Conservation (phyloP, 1,284 basidiomycete genomes). For the Malassezia sp. region DNA sequence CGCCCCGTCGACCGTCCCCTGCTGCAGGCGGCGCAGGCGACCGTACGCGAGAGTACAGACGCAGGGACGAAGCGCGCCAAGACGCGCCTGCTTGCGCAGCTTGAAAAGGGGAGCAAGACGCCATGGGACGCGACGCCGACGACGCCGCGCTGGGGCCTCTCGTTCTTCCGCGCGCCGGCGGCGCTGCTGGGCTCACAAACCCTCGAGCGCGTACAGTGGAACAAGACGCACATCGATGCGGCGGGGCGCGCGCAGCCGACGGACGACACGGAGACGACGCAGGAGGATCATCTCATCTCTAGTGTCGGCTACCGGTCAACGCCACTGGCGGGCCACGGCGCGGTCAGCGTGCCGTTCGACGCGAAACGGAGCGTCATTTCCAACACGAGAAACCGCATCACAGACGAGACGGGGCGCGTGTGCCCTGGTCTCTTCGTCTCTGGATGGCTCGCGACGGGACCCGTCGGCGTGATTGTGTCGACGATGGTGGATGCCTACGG, state of each 20-base stretch:
- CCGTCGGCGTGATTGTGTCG: constrained; percentile 77
- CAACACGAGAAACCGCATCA: constrained; percentile 19
- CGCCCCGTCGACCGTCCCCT: constrained; percentile 45
- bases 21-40: constrained; percentile 44
- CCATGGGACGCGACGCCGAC: constrained; percentile 1
- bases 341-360: constrained; percentile 16
- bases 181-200: constrained; percentile 17
- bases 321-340: constrained; percentile 46
- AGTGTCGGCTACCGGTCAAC: constrained; percentile 77
- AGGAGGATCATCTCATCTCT: constrained; percentile 70
- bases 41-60: constrained; percentile 24
- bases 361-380: constrained; percentile 13
- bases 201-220: constrained; percentile 26
- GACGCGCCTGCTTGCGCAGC: constrained; percentile 54
- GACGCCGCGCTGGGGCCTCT: constrained; percentile 31
- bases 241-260: constrained; percentile 47
- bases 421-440: constrained; percentile 69
- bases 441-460: constrained; percentile 86
- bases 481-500: constrained; percentile 89
- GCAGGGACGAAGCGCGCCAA: constrained; percentile 42
- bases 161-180: constrained; percentile 33
- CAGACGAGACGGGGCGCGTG: constrained; percentile 2
- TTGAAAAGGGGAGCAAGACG: constrained; percentile 58
- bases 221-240: constrained; percentile 20
- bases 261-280: constrained; percentile 52